A percentile compares a stretch with the other conserved stretches of the same genome.
Evolutionary conservation across 495 filamentous ascomycete genomes (phyloP).

Genomic region (Xylaria flabelliformis): DNA sequence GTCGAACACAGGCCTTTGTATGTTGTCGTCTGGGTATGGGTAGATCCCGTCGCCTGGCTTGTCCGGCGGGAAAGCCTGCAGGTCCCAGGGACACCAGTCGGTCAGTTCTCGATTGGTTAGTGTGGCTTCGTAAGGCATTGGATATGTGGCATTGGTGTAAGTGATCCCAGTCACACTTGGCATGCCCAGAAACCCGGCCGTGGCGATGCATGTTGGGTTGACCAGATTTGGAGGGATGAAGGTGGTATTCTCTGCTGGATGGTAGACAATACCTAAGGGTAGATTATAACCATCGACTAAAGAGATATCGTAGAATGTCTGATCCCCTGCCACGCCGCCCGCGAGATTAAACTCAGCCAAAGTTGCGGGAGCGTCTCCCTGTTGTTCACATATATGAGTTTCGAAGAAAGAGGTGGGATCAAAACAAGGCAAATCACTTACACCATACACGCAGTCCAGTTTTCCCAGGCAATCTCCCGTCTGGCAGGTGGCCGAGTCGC

Average conservation of each 20-base stretch:
- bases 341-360: constrained; percentile 78
- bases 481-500: constrained; percentile 64
- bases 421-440: constrained; percentile 45
- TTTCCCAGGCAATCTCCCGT: constrained; percentile 77
- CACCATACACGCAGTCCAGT: constrained; percentile 67
- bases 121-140: constrained; percentile 66
- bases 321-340: constrained; percentile 58
- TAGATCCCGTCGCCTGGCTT: constrained; percentile 73
- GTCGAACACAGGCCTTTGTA: constrained; percentile 70
- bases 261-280: constrained; percentile 69
- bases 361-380: constrained; percentile 71
- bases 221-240: constrained; percentile 75
- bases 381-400: constrained; percentile 26
- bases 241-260: constrained; percentile 59
- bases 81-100: constrained; percentile 80
- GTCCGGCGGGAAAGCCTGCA: constrained; percentile 67
- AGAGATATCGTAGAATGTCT: constrained; percentile 83
- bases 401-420: constrained; percentile 6
- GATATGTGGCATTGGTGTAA: constrained; percentile 63
- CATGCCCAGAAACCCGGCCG: constrained; percentile 59
- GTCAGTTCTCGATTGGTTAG: constrained; percentile 56
- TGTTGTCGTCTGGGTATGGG: constrained; percentile 73
- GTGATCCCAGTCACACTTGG: constrained; percentile 46
- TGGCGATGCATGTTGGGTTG: constrained; percentile 74
- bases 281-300: constrained; percentile 87